phyloP scores from a whole-genome alignment of 257 asterid genomes.

The Solanum chaucha region DNA sequence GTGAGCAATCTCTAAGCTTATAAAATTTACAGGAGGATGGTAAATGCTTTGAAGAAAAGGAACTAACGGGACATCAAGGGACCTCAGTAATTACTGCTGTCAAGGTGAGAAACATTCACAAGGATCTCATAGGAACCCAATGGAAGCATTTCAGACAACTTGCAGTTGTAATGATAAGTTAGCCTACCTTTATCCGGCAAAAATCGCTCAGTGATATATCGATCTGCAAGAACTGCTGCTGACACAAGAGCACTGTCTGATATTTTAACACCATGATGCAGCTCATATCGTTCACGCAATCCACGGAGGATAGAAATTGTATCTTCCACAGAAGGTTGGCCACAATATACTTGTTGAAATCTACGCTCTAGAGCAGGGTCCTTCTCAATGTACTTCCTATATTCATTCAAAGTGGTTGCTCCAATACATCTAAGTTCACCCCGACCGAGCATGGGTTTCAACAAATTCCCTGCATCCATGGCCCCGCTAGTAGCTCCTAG shows the following conservation, averaged over 20 bases:
- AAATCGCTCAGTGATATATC: slow-evolving; percentile 86
- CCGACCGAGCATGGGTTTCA: slow-evolving; percentile 94
- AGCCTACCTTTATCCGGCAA: slow-evolving; percentile 83
- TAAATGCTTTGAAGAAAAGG: not conserved
- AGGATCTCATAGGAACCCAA: not conserved
- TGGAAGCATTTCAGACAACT: not conserved
- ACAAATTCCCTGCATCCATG: slow-evolving; percentile 88
- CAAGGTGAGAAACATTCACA: not conserved
- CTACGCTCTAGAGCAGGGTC: slow-evolving; percentile 95
- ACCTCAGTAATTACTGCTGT: not conserved
- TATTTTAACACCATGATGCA: slow-evolving; percentile 91
- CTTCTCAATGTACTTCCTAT: slow-evolving; percentile 85
- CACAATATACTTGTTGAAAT: slow-evolving; percentile 90
- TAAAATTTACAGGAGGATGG: not conserved
- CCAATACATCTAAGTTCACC: slow-evolving; percentile 94
- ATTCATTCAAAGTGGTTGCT: slow-evolving; percentile 86
- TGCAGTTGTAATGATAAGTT: not conserved
- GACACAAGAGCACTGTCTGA: slow-evolving; percentile 90
- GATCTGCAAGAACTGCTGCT: slow-evolving; percentile 78
- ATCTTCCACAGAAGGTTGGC: slow-evolving; percentile 88
- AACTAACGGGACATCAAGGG: not conserved
- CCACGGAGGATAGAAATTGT: slow-evolving; percentile 90
- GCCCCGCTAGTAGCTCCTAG: slow-evolving; percentile 84
- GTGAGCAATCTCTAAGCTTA: not conserved
- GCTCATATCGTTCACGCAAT: slow-evolving; percentile 84